Base-by-base conservation (phyloP, 2,329 filamentous ascomycete genomes). In the Fusarium sarcochroum region DNA sequence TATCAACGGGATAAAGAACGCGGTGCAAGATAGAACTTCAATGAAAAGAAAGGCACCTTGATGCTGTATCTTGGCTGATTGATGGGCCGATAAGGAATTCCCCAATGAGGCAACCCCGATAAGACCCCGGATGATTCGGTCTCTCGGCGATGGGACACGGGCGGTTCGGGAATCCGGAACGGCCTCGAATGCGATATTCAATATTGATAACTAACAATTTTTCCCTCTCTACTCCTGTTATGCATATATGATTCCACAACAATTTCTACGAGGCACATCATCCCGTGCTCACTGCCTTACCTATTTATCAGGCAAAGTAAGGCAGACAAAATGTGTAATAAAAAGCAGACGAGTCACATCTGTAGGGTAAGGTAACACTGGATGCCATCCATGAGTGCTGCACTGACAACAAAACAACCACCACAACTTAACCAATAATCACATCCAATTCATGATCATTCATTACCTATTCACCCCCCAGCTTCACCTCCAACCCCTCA, bases 401-500 rank as follows among this genome's bases (percentile, higher is more conserved):
- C 37, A 38, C 10, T 40, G 21, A 42, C 14, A 32, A 32, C 13
- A 21, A 17, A 44, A 20, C 34, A 13, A 17, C 32, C 21, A 18
- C 48, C 54, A 52, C 23, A 23, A 35, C 18, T n/a, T 18, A 25
- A 37, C 34, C 25, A 42, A 41, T 41, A 41, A 50, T 58, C 48
- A 58, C 56, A 49, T 32, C 40, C 21, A 34, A 37, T 14, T 34
- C 48, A 35, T 35, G 5, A 18, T 35, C 25, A 15, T n/a, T 23
- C 23, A 41, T 14, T 17, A 17, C 25, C 49, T 23, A 18, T 14
- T 55, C 18, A 55, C 35, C 53, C 15, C 64, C 57, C 23, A 68
- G 45, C 45, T 58, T 62, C 17, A 61, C 59, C 18, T 71, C 58
- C 66, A 77, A 56, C 25, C 46, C 55, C 45, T 68, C 37, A 17